Evolutionary conservation across 805 yeast genomes (phyloP), one percentile per base, ranked within the genome.

Genomic region (Hanseniaspora meyeri): DNA sequence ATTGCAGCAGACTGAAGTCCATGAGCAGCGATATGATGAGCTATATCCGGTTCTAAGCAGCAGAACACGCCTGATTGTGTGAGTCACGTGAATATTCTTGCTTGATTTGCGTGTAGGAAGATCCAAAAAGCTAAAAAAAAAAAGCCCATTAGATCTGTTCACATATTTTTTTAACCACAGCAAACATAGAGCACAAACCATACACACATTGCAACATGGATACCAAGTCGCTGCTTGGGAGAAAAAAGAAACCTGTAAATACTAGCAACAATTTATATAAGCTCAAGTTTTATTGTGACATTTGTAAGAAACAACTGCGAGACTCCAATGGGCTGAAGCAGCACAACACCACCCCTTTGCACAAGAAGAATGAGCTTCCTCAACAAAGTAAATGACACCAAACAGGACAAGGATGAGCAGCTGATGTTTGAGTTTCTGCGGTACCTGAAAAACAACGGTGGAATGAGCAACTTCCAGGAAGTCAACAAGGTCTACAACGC

Each of bases 301-400:
- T 87, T 2, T 93, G 99, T 65, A 80, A 77, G 65, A 88, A 91
- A 64, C 99, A 93, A 70, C 90, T 97, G 67, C 73, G 97, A 56
- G 99, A 95, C 67, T 95, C 86, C 60, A 91, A 93, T 70, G 99
- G 98, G 29, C 93, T 86, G 73, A 84, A 85, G 63, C 85, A 91
- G 63, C 99, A 93, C 67, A 76, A 83, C n/a, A 75, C 76, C 60
- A 82, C 95, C n/a, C 87, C 86, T 47, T 74, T 85, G 1, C 99
- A 93, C 66, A 68, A 77, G 49, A 77, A 79, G 19, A 79, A 78
- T 32, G 49, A 45, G 12, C 38, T 45, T 3, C 5, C 5, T 45
- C 12, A 31, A 10, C 16, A 31, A 14, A 11, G 38, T 17, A 14
- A 9, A 27, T n/a, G 53, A 77, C 85, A 46, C 68, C 74, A 19